Evolutionary conservation across 495 filamentous ascomycete genomes (phyloP).

Genomic region (Polyplosphaeria fusca): DNA sequence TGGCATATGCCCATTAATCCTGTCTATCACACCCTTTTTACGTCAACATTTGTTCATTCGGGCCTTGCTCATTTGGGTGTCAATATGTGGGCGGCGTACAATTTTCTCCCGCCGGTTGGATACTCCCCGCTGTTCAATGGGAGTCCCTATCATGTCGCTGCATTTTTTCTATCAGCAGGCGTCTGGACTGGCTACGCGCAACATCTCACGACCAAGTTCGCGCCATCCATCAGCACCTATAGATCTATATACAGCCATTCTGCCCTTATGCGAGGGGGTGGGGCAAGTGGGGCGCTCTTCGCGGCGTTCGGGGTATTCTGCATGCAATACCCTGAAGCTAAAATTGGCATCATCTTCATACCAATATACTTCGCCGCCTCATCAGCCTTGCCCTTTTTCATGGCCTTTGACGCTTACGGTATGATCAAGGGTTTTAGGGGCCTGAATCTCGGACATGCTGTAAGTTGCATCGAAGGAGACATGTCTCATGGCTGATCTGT

Average conservation of each 20-base stretch:
- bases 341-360: conserved; percentile 17
- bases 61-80: conserved; percentile 7
- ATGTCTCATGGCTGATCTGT: background rate
- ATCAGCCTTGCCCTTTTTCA: conserved; percentile 1
- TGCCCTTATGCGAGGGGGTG: conserved; percentile 11
- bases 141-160: conserved; percentile 4
- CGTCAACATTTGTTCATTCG: conserved; percentile 20
- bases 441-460: conserved; percentile 18
- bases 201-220: conserved; percentile 4
- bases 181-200: conserved; percentile 6
- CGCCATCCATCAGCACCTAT: background rate
- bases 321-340: conserved; percentile 8
- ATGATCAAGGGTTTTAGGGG: background rate
- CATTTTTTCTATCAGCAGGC: conserved; percentile 17
- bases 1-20: conserved; percentile 18
- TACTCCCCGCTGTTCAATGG: conserved; percentile 11
- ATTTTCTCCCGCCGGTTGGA: conserved; percentile 11
- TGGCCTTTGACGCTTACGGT: conserved; percentile 19
- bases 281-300: conserved; percentile 27
- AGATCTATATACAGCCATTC: too few relatives aligned
- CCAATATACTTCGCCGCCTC: conserved; percentile 8
- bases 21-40: conserved; percentile 14
- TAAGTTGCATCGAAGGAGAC: background rate
- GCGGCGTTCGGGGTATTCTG: conserved; percentile 12
- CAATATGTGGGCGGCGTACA: conserved; percentile 18